phyloP scores from a whole-genome alignment of 1,284 basidiomycete genomes.

The Thelephora terrestris region DNA sequence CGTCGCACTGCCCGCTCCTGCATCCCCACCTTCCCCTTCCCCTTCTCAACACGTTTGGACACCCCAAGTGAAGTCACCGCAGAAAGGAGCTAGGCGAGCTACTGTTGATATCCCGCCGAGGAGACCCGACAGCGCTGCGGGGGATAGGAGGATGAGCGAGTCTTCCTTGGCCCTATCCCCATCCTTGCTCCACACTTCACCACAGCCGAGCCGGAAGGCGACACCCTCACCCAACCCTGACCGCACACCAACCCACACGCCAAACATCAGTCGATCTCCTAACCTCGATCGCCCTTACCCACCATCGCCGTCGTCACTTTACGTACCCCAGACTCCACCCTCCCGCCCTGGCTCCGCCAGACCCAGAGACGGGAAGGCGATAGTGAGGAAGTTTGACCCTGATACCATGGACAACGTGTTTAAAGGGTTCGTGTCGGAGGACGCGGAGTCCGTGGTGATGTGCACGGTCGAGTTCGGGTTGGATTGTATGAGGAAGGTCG shows the following conservation, averaged over 20 bases:
- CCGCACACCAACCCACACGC: too few relatives aligned
- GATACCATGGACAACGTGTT: slow-evolving; percentile 26
- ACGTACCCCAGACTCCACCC: not conserved
- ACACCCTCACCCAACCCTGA: too few relatives aligned
- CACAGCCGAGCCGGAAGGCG: too few relatives aligned
- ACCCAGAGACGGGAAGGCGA: not conserved
- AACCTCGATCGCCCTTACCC: too few relatives aligned
- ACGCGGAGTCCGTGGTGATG: slow-evolving; percentile 21
- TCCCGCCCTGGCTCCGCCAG: too few relatives aligned
- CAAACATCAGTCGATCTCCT: too few relatives aligned
- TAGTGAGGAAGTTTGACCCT: slow-evolving; percentile 18
- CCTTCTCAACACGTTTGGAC: not conserved
- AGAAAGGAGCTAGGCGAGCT: not conserved
- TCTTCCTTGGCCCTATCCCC: too few relatives aligned
- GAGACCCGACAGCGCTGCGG: too few relatives aligned
- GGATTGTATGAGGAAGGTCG: slow-evolving; percentile 17
- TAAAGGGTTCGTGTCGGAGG: slow-evolving; percentile 17
- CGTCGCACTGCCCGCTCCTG: slow-evolving; percentile 5
- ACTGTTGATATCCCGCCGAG: too few relatives aligned
- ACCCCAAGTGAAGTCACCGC: not conserved
- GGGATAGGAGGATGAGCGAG: too few relatives aligned
- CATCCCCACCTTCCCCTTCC: not conserved
- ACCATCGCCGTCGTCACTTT: too few relatives aligned
- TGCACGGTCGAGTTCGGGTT: slow-evolving; percentile 29
- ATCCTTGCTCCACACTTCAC: too few relatives aligned